Evolutionary conservation across 192 early-diverging fungal species (phyloP), one percentile per base, ranked within the genome.

Genomic region (Coemansia sp.): DNA sequence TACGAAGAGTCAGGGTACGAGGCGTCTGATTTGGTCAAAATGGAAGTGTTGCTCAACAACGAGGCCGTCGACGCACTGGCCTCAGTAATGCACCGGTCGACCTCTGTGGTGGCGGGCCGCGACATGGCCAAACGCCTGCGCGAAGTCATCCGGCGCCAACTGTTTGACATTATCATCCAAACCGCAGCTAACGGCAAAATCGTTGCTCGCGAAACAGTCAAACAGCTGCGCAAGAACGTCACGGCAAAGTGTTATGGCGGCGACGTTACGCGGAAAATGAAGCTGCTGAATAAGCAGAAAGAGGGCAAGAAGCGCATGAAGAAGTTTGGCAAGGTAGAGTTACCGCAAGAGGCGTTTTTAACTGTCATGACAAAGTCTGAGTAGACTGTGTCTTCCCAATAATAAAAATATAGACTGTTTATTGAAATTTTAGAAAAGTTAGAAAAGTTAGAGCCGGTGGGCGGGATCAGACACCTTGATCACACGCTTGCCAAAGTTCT

Each of bases 221-320:
- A 83, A 54, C 91, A 95, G 11, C 64, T 94, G 26, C 85, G 95
- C 15, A 98, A 98, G 71, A 92, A 98, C 70, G 96, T 98, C 38
- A 95, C 91, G 26, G 95, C 95, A 17, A 98, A 96, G 81, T 94
- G 91, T 64, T 98, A 98, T 66, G 95, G 96, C 20, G 96, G 96
- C 17, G 96, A 98, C 81, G 87, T 94, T 12, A 92, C 95, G 2
- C 86, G 96, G 22, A 96, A 95, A 77, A 98, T 97, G 96, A 98
- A 98, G 80, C 85, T 98, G 47, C 70, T 98, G 60, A 88, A 95
- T 54, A 91, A 90, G 59, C 93, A 95, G 81, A 96, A 96, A 81
- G 94, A 90, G 56, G 95, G 94, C 57, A 98, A 98, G 84, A 97
- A 97, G 84, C 82, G 90, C 47, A 92, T 96, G 91, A 94, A 93